Evolutionary conservation across 257 asterid genomes (phyloP).

Genomic region (Penstemon newberryi): DNA sequence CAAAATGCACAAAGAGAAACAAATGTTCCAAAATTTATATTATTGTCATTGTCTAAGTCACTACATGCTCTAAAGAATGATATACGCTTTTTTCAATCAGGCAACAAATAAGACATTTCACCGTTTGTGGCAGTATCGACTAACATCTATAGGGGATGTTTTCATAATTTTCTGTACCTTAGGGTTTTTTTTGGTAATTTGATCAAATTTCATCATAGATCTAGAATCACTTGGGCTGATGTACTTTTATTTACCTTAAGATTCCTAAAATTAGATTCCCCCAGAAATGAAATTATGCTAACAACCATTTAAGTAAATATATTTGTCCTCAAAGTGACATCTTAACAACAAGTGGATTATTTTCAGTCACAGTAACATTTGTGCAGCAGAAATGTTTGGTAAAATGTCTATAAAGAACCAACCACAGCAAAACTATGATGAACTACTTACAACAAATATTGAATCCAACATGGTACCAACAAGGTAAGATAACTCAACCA

Average conservation of each 20-base stretch:
- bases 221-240: neutral
- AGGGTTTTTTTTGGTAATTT: no score
- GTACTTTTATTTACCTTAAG: neutral
- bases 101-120: no score
- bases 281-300: constrained; percentile 5
- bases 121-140: no score
- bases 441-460: neutral
- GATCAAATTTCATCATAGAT: constrained; percentile 1
- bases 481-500: neutral
- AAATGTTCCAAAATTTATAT: neutral
- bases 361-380: constrained; percentile 26
- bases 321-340: constrained; percentile 27
- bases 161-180: no score
- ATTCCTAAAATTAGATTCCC: constrained; percentile 26
- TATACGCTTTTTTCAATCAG: no score
- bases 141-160: no score
- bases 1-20: constrained; percentile 7
- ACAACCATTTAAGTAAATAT: constrained; percentile 23
- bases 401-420: constrained; percentile 20
- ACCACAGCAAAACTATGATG: constrained; percentile 11
- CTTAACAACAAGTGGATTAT: constrained; percentile 26
- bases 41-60: neutral
- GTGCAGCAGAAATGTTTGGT: constrained; percentile 33
- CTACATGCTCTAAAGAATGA: neutral
- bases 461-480: neutral